Percentiles rank a stretch among this genome's conserved stretches.
phyloP scores from a whole-genome alignment of 768 basidiomycete species.

The Cubamyces sp. region DNA sequence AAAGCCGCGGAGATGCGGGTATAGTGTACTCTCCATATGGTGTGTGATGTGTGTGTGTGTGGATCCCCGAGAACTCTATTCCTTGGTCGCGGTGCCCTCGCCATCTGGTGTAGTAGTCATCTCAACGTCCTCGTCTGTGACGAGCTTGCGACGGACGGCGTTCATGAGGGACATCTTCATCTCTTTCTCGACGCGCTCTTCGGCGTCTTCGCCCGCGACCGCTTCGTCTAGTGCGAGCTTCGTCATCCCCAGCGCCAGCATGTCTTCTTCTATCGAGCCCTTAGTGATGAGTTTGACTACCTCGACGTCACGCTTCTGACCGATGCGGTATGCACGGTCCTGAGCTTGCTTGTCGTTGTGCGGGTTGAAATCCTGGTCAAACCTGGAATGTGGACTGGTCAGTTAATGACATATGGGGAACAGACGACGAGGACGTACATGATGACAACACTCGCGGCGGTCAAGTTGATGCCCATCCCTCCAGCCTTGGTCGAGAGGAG shows the following conservation, averaged over 20 bases:
- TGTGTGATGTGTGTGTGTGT: neutral
- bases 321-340: conserved; percentile 96
- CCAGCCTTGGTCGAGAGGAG: conserved; percentile 92
- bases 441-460: conserved; percentile 93
- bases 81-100: neutral
- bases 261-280: conserved; percentile 96
- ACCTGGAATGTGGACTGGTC: conserved; percentile 49
- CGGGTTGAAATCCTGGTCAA: conserved; percentile 98
- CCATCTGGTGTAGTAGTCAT: neutral
- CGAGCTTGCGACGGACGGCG: conserved; percentile 79
- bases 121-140: conserved; percentile 34
- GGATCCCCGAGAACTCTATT: neutral
- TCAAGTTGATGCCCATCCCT: conserved; percentile 96
- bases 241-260: conserved; percentile 85
- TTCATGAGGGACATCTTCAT: conserved; percentile 89
- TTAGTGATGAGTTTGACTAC: conserved; percentile 92
- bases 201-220: conserved; percentile 78
- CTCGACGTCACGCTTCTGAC: conserved; percentile 91
- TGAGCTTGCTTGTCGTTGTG: conserved; percentile 98
- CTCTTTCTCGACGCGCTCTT: conserved; percentile 66
- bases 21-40: conserved; percentile 16
- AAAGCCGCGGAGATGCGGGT: conserved; percentile 8
- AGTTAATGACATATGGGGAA: neutral
- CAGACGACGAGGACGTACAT: conserved; percentile 54
- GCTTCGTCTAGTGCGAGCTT: conserved; percentile 94